Base-by-base conservation (phyloP, 1,284 basidiomycete species). In the Puccinia horiana region DNA sequence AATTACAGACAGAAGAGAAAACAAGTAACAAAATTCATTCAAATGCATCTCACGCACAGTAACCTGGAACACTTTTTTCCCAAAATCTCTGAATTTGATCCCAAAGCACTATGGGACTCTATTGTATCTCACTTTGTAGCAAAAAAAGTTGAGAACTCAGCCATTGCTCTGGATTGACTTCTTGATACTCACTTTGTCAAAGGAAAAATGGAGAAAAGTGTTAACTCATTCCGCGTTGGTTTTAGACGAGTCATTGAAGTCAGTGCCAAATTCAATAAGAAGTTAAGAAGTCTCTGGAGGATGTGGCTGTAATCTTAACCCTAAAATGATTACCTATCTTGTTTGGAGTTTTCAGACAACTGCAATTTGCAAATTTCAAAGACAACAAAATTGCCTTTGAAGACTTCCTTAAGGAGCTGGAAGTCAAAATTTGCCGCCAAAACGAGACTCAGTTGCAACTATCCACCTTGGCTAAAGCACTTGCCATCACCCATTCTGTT, bases 11-110 rank as follows among this genome's bases (percentile, higher is more conserved):
- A 37, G 12, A 65, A 37, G 32, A 65, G 35, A n/a, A 69, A 69
- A 44, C 37, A 44, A 23, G 37, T 32, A 23, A 69, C 65, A 29
- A 69, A 29, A 23, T 69, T 69, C 65, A 69, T 69, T 11, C 65
- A 37, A 12, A 6, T 65, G 8, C 63, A 65, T 18, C 63, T n/a
- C n/a, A n/a, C n/a, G n/a, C n/a, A n/a, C n/a, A n/a, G 32, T 2
- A 29, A 69, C 23, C 29, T 37, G 0, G 23, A 42, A n/a, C 5
- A 26, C 1, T 69, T 69, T 69, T 35, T 69, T 5, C 20, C 20
- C 23, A 1, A 44, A 0, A n/a, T 20, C 37, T n/a, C 29, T n/a
- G 35, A 26, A 32, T 69, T 14, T n/a, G 65, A 69, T 5, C 65
- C 65, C 5, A 69, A 69, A n/a, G 8, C 6, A 5, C 37, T 69